Evolutionary conservation across 2,329 filamentous ascomycete species (phyloP).

Genomic region (Trichoderma citrinoviride): DNA sequence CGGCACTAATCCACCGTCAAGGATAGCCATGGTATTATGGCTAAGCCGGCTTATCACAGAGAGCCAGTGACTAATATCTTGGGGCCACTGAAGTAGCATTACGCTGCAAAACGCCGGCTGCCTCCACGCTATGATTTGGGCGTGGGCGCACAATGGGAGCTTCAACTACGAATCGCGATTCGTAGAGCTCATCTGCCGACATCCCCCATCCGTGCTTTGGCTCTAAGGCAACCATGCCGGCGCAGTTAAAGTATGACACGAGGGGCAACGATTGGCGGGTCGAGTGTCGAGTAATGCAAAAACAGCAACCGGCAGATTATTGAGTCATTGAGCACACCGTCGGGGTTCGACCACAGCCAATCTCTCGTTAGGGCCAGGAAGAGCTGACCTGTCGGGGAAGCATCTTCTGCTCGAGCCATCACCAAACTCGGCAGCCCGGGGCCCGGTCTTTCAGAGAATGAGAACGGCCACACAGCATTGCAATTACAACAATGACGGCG

Average conservation of each 20-base stretch:
- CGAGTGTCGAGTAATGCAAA: constrained; percentile 5
- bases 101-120: background rate
- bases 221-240: background rate
- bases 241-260: background rate
- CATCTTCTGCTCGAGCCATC: no score
- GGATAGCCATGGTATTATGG: background rate
- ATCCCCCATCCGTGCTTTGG: constrained; percentile 4
- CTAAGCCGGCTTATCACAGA: background rate
- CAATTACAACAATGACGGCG: background rate
- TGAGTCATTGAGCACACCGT: constrained; percentile 1
- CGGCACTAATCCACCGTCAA: background rate
- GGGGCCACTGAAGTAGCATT: background rate
- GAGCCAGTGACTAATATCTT: background rate
- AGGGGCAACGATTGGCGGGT: background rate
- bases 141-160: background rate
- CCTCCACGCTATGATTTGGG: background rate
- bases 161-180: background rate
- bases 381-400: no score
- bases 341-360: background rate
- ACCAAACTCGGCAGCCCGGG: no score
- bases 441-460: no score
- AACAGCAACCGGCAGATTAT: background rate
- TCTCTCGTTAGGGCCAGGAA: background rate
- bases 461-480: background rate
- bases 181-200: constrained; percentile 9